Evolutionary conservation across 2,329 filamentous ascomycete species (phyloP), one percentile per base, ranked within the genome.

Genomic region (Dryadomyces quercivorus): DNA sequence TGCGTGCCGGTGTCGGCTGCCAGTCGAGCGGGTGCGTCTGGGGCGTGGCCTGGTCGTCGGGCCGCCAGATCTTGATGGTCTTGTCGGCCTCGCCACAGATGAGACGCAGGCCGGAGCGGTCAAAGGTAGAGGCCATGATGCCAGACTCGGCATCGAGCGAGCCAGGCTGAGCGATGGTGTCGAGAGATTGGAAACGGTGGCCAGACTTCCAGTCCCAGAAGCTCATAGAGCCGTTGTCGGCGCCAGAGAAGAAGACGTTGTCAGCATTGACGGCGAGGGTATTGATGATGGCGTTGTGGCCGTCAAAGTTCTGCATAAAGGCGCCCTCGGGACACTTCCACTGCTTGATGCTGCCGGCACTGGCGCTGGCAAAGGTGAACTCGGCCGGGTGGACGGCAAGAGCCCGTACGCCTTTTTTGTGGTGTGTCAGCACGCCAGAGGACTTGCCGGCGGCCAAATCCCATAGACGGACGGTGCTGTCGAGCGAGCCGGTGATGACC

Each of bases 151-250:
- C 93, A 63, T 97, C 91, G 22, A 98, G 73, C 18, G 88, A 94
- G 51, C 93, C 93, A 0, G 93, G 93, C 67, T 98, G 93, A 0
- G 93, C 93, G 8, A 88, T 88, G 3, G 88, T 95, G 62, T 98
- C 91, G 13, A 92, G 77, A 9, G 82, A 80, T 70, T 98, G 93
- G 73, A 93, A 98, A 50, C 86, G 80, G 66, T 98, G 82, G 0
- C 94, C 93, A 0, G 90, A 87, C 72, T 97, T 97, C 93, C 93
- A 98, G 68, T 98, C 94, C 87, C 91, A 98, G 75, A 98, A 98
- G 61, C 83, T 88, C 75, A 97, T 93, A 40, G 88, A 94, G 44
- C 94, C 93, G 63, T 98, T 96, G 65, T 98, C 93, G 49, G 85
- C 92, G 55, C 93, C 93, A 2, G 90, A 93, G 69, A 98, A 96